Conservation (phyloP, 2,329 filamentous ascomycete species). For the Aspergillus eucalypticola region DNA sequence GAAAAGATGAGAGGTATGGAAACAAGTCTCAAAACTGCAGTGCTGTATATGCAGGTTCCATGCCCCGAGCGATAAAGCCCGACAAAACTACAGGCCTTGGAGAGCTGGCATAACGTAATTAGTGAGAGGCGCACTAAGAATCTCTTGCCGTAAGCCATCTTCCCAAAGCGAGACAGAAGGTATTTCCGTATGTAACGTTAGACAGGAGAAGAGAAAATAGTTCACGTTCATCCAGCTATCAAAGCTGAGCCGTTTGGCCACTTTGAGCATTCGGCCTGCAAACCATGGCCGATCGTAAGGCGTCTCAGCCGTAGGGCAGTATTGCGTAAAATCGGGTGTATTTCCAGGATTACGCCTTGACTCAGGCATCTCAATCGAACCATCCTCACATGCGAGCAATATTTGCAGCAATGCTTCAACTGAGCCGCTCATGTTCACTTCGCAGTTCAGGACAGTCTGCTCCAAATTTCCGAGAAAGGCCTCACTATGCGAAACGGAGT, state of each 20-base stretch:
- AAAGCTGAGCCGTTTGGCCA: conserved; percentile 38
- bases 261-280: conserved; percentile 42
- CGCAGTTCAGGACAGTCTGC: conserved; percentile 35
- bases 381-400: conserved; percentile 38
- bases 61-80: background rate
- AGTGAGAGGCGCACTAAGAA: conserved; percentile 39
- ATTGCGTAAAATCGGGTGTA: conserved; percentile 30
- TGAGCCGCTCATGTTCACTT: conserved; percentile 40
- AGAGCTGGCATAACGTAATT: conserved; percentile 35
- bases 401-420: conserved; percentile 44
- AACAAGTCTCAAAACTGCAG: background rate
- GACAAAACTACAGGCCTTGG: conserved; percentile 5
- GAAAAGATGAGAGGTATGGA: background rate
- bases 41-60: background rate
- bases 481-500: conserved; percentile 29
- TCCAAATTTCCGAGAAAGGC: conserved; percentile 37
- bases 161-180: conserved; percentile 33
- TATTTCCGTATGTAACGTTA: conserved; percentile 32
- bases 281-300: conserved; percentile 42
- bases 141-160: conserved; percentile 36
- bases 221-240: conserved; percentile 39
- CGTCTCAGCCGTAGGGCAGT: conserved; percentile 26
- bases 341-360: background rate
- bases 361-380: conserved; percentile 9
- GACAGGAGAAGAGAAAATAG: conserved; percentile 38